Base-by-base conservation (phyloP, 2,329 filamentous ascomycete genomes). In the Cladosporium oxysporum region DNA sequence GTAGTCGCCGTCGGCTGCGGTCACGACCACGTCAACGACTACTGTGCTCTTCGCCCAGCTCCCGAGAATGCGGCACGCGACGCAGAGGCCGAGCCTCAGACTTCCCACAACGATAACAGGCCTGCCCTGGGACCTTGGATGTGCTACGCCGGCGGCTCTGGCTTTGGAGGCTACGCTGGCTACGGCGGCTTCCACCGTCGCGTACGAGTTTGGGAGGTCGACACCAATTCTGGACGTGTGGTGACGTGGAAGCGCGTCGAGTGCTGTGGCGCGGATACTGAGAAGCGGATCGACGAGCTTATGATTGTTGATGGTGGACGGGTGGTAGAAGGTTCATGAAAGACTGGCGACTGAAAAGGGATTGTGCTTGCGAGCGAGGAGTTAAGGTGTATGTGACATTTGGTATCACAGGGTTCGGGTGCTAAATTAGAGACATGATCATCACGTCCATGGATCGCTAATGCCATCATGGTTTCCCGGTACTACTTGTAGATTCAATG, bases 21-120 rank as follows among this genome's bases (percentile, higher is more conserved):
- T 76, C 94, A 98, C 76, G 95, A 99, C 75, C 95, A 99, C 76
- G 94, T 91, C 70, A 99, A 99, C 76, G 95, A 99, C 75, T 98
- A 97, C 78, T 99, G 95, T 78, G 89, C 91, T 69, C 84, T 97
- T 1, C 76, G 78, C 35, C 73, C 73, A 8, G 78, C 73, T 0
- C 49, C 47, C 57, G 72, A 31, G 21, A 59, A 31, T 12, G 28
- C n/a, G 7, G 29, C 35, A 10, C 64, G 58, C 28, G 64, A 60
- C 14, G 47, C 57, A 53, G 64, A 49, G 72, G 81, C 37, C 14
- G 52, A 58, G 37, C 58, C 26, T 41, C 49, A 58, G 47, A 44
- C 53, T 16, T 16, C 50, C 4, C 65, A 67, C 18, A 41, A 62
- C 14, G 62, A 61, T 18, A 69, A 68, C 41, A 70, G 67, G 52